Evolutionary conservation across 2,329 filamentous ascomycete species (phyloP).

Genomic region (Fusarium sarcochroum): DNA sequence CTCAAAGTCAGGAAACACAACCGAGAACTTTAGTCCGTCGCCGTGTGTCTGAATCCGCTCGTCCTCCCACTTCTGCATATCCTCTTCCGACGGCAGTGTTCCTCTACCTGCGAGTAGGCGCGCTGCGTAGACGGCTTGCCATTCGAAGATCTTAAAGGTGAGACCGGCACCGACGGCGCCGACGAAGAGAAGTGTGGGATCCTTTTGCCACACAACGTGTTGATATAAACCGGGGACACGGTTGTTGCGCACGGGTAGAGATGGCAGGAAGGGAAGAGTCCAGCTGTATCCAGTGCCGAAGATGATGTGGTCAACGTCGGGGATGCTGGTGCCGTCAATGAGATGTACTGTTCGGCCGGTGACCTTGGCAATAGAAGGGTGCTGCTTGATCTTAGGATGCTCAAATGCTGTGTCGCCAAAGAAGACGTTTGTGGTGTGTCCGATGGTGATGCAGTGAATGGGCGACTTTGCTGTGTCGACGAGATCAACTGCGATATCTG

Average conservation of each 20-base stretch:
- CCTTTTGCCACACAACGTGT: constrained; percentile 68
- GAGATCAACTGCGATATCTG: constrained; percentile 72
- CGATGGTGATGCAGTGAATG: constrained; percentile 65
- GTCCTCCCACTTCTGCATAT: constrained; percentile 69
- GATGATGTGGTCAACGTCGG: constrained; percentile 72
- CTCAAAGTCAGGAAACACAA: constrained; percentile 73
- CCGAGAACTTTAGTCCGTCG: constrained; percentile 69
- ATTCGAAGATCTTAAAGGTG: constrained; percentile 79
- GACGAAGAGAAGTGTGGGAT: constrained; percentile 70
- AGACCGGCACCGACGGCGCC: constrained; percentile 70
- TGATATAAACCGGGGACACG: constrained; percentile 69
- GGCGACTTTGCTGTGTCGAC: constrained; percentile 61
- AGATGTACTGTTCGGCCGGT: constrained; percentile 66
- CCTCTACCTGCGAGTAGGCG: constrained; percentile 69
- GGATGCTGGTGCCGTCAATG: constrained; percentile 65
- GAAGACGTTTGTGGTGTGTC: constrained; percentile 65
- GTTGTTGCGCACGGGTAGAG: constrained; percentile 66
- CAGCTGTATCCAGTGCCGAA: constrained; percentile 78
- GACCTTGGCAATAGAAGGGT: constrained; percentile 65
- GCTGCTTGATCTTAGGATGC: constrained; percentile 65
- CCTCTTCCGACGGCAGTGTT: constrained; percentile 62
- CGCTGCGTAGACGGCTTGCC: constrained; percentile 75
- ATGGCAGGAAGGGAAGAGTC: constrained; percentile 72
- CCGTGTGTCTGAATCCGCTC: constrained; percentile 67
- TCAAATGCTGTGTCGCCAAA: constrained; percentile 72